Evolutionary conservation across 2,329 filamentous ascomycete genomes (phyloP).

Genomic region (Colletotrichum orchidophilum): DNA sequence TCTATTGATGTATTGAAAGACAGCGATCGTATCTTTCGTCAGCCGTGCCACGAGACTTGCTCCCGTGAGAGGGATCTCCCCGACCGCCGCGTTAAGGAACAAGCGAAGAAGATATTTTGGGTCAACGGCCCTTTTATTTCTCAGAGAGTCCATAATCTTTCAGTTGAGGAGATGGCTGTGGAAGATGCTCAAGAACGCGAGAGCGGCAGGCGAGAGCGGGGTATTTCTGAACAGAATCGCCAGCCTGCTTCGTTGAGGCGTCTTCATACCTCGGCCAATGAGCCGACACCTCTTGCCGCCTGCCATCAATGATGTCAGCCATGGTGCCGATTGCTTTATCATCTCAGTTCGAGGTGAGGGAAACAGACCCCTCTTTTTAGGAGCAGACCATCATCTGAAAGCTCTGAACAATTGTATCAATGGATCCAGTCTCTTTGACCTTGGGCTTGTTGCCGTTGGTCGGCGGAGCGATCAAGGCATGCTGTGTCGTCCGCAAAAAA

Average conservation of each 20-base stretch:
- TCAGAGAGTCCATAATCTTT: not conserved
- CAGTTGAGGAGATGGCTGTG: not conserved
- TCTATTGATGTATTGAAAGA: not conserved
- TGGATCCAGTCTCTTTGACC: not conserved
- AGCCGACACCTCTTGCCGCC: not conserved
- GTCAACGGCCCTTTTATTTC: not conserved
- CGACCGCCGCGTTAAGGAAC: not conserved
- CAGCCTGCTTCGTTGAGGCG: not conserved
- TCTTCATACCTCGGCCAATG: not conserved
- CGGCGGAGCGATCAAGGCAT: slow-evolving; percentile 6
- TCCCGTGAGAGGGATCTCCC: too few species aligned
- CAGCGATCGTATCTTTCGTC: not conserved
- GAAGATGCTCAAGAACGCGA: not conserved
- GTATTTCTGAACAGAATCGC: not conserved
- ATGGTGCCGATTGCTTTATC: not conserved
- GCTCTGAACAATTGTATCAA: not conserved
- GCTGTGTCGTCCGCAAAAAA: not conserved
- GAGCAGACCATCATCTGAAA: not conserved
- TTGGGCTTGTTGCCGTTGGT: not conserved
- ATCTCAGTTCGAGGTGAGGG: not conserved
- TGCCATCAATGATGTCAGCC: not conserved
- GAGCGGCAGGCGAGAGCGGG: not conserved
- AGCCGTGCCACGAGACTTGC: not conserved
- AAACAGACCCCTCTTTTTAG: not conserved
- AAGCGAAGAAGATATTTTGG: not conserved